A percentile compares a stretch with the other conserved stretches of the same genome.
phyloP scores from a whole-genome alignment of 768 basidiomycete genomes.

The Suillus discolor region DNA sequence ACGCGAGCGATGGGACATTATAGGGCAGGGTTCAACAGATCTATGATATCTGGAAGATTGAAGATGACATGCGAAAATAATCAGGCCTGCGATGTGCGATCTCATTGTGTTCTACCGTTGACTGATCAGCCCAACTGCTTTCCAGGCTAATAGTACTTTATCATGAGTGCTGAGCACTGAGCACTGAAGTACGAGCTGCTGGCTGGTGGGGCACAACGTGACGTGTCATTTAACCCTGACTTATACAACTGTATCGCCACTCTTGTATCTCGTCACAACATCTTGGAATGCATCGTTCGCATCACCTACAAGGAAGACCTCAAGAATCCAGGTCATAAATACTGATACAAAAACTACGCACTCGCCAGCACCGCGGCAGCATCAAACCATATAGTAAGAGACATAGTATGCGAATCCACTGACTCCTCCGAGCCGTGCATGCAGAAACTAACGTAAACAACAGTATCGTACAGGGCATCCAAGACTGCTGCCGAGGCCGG shows the following conservation, averaged over 20 bases:
- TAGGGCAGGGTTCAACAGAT: background rate
- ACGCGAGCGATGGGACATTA: background rate
- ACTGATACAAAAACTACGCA: constrained; percentile 12
- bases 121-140: background rate
- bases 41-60: background rate
- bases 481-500: background rate
- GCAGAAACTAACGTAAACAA: constrained; percentile 1
- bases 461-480: constrained; percentile 4
- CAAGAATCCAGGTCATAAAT: background rate
- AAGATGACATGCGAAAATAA: background rate
- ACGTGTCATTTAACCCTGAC: background rate
- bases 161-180: background rate
- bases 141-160: background rate
- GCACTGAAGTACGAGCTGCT: background rate
- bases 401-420: constrained; percentile 3
- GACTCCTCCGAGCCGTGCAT: constrained; percentile 4
- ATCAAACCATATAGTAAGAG: background rate
- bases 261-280: background rate
- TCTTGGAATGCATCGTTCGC: background rate
- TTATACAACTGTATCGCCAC: background rate
- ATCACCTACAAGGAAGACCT: background rate
- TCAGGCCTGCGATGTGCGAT: background rate
- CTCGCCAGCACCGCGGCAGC: constrained; percentile 18
- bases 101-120: background rate
- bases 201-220: background rate